phyloP scores from a whole-genome alignment of 2,329 filamentous ascomycete species.

The Incumbomyces delicatus region DNA sequence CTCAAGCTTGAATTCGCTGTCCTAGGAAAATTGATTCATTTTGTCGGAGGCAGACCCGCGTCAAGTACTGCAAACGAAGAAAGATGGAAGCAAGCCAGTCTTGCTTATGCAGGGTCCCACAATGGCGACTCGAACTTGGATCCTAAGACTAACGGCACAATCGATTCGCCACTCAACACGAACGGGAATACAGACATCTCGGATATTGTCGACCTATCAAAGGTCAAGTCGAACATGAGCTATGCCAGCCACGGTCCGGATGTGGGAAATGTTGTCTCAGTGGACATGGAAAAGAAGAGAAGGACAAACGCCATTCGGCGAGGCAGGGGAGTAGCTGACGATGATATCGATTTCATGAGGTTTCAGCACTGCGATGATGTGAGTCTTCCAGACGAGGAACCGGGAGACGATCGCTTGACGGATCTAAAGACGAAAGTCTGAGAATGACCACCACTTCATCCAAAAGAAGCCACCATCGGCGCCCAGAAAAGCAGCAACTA shows the following conservation, averaged over 20 bases:
- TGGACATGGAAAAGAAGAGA: conserved; percentile 1
- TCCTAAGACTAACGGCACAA: conserved; percentile 4
- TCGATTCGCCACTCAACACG: conserved; percentile 23
- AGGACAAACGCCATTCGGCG: conserved; percentile 3
- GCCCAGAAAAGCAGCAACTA: too few relatives aligned
- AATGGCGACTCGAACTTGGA: conserved; percentile 5
- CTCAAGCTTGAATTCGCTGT: conserved; percentile 43
- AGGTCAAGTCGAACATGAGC: conserved; percentile 33
- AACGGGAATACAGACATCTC: conserved; percentile 33
- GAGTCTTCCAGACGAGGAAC: background rate
- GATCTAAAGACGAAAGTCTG: background rate
- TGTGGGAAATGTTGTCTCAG: background rate
- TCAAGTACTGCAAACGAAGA: background rate
- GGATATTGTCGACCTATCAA: conserved; percentile 37
- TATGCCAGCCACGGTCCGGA: conserved; percentile 23
- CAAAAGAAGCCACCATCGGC: too few relatives aligned
- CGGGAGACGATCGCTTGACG: background rate
- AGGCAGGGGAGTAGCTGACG: conserved; percentile 6
- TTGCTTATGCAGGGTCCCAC: background rate
- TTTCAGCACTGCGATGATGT: conserved; percentile 14
- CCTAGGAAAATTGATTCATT: conserved; percentile 34
- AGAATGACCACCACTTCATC: background rate
- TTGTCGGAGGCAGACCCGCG: conserved; percentile 23
- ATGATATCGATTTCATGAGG: conserved; percentile 15
- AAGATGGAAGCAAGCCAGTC: background rate